A percentile compares a stretch with the other conserved stretches of the same genome.
Evolutionary conservation across 1,284 basidiomycete species (phyloP).

Genomic region (Apiotrichum akiyoshidainum): DNA sequence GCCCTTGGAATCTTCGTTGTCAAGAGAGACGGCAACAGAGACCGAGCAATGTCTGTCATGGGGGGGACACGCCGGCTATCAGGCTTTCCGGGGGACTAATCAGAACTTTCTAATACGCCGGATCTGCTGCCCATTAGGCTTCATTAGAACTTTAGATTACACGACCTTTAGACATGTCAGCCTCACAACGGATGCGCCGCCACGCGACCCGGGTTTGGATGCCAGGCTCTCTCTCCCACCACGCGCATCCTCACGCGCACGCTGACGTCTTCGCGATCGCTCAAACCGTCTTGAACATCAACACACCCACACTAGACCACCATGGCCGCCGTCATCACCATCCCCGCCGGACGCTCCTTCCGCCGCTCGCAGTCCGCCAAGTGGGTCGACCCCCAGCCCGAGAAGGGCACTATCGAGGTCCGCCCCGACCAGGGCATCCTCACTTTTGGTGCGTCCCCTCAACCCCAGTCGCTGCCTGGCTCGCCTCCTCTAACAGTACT

Average conservation of each 20-base stretch:
- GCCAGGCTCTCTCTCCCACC: no score
- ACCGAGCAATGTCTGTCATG: no score
- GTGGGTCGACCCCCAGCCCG: conserved; percentile 48
- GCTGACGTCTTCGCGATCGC: conserved; percentile 6
- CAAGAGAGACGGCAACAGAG: no score
- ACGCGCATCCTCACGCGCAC: neutral
- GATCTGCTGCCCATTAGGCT: no score
- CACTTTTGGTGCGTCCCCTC: conserved; percentile 36
- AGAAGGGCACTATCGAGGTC: conserved; percentile 46
- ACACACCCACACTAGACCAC: conserved; percentile 1
- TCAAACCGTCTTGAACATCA: neutral
- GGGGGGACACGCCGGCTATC: no score
- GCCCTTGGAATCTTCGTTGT: no score
- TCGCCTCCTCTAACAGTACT: neutral
- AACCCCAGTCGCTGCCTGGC: conserved; percentile 5
- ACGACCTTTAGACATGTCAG: no score
- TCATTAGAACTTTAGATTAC: no score
- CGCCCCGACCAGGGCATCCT: conserved; percentile 43
- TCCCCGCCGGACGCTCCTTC: conserved; percentile 44
- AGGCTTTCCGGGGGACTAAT: no score
- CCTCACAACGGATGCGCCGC: no score
- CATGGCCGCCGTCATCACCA: conserved; percentile 36
- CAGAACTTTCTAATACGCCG: no score
- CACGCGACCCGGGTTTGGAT: no score
- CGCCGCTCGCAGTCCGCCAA: conserved; percentile 39